Evolutionary conservation across 2,329 filamentous ascomycete genomes (phyloP), one percentile per base, ranked within the genome.

Genomic region (Xylogone sp.): DNA sequence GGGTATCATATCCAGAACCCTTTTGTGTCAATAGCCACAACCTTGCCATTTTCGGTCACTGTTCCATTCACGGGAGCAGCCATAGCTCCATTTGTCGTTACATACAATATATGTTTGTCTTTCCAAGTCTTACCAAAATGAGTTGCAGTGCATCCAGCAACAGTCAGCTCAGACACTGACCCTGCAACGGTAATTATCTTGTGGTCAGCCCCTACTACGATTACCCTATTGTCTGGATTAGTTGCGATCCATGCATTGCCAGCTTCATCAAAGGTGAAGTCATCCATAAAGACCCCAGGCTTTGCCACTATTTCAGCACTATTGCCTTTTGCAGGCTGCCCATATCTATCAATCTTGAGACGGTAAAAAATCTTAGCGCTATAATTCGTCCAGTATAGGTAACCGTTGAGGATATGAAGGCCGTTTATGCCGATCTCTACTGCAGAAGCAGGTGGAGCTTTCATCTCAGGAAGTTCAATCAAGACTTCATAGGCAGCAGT

Each of bases 11-110:
- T n/a, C n/a, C n/a, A 27, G 22, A 27, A 46, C 8, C 45, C 39
- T 12, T 21, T 24, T 29, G 45, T 21, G 1, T 64, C 58, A 19
- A 66, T 43, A 21, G 65, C 62, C 4, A 65, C 59, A 10, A 66
- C 51, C 53, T 65, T 64, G 1, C 57, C 64, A 5, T 59, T 58
- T 52, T 64, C 63, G 1, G 44, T 53, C 9, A 54, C 22, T 8
- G 56, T 59, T 2, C 61, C 59, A 50, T 60, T 58, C 22, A 60
- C 51, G 12, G 60, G 59, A 4, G 34, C 53, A 13, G 43, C 43
- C 1, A 56, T 16, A 2, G 39, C 56, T 10, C 63, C 63, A 50
- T 51, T 56, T 1, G 64, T 67, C 2, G 53, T 55, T 4, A 63
- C 60, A 22, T 62, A 67, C 19, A 65, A 27, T 18, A 27, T 10